These are phyloP conservation scores for Clarireedia hainanense DNA, from an alignment of 2,329 filamentous ascomycete genomes.

Conservation along the genomic window DNA sequence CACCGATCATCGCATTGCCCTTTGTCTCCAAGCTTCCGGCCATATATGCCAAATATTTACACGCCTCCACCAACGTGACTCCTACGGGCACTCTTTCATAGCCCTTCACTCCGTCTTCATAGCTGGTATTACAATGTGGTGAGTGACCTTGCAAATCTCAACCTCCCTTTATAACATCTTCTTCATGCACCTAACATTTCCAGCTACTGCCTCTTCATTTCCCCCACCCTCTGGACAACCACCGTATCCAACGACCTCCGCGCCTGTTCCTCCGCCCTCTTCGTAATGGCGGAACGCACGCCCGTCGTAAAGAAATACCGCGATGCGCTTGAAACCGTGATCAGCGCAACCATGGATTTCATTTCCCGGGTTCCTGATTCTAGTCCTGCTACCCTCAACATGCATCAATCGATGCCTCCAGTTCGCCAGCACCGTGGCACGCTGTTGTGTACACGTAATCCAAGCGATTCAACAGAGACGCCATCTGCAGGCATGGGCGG, in stretches of 20 bases:
- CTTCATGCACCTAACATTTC: neutral
- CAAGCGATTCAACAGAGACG: neutral
- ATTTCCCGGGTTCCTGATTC: constrained; percentile 12
- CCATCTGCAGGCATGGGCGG: neutral
- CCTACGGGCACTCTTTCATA: constrained; percentile 37
- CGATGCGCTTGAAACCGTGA: constrained; percentile 35
- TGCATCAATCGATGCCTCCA: too few species aligned
- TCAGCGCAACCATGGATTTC: constrained; percentile 35
- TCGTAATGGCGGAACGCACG: constrained; percentile 39
- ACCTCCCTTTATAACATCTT: too few species aligned
- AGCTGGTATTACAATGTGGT: constrained; percentile 33
- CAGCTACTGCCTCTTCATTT: constrained; percentile 23
- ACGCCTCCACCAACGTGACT: constrained; percentile 33
- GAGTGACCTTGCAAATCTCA: neutral
- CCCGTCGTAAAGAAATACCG: constrained; percentile 37
- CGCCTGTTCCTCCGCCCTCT: constrained; percentile 37
- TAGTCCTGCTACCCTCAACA: neutral
- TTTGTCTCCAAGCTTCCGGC: constrained; percentile 34
- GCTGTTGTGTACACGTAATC: too few species aligned
- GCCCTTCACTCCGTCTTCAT: constrained; percentile 37
- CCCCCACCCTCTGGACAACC: constrained; percentile 22
- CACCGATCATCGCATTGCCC: constrained; percentile 39
- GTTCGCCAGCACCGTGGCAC: too few species aligned
- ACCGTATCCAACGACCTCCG: constrained; percentile 23
- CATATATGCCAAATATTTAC: constrained; percentile 37